Percentiles rank a stretch among this genome's conserved stretches.
Evolutionary conservation across 495 filamentous ascomycete species (phyloP).

Genomic region (Penicillium goetzii): DNA sequence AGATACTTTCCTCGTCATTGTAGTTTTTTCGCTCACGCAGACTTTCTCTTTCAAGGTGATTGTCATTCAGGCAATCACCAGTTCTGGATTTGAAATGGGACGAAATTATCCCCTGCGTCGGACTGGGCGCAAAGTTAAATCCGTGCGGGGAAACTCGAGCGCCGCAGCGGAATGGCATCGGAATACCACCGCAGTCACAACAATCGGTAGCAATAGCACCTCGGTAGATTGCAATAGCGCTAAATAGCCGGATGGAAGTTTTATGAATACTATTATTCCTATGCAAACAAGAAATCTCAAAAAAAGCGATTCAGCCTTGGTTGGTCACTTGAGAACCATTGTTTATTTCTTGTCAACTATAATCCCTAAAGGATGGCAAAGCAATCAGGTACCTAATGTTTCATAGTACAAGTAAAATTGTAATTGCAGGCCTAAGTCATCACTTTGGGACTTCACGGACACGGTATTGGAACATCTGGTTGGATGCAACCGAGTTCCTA

Average conservation of each 20-base stretch:
- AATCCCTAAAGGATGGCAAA: not conserved
- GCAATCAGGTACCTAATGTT: not conserved
- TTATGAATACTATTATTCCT: not conserved
- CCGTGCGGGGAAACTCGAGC: not conserved
- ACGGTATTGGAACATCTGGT: constrained; percentile 59
- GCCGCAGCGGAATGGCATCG: constrained; percentile 1
- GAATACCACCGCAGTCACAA: not conserved
- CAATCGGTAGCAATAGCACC: not conserved
- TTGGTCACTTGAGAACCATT: not conserved
- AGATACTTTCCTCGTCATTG: constrained; percentile 30
- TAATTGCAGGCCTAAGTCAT: not conserved
- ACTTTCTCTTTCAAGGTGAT: not conserved
- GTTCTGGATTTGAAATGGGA: not conserved
- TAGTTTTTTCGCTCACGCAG: not conserved
- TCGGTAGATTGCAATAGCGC: not conserved
- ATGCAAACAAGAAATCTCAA: not conserved
- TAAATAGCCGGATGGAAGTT: not conserved
- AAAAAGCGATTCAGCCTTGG: not conserved
- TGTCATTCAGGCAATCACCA: not conserved
- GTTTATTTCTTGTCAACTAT: not conserved
- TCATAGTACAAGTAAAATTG: not conserved
- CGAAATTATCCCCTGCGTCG: not conserved
- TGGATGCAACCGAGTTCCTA: constrained; percentile 59
- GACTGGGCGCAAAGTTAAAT: not conserved
- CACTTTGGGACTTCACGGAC: constrained; percentile 3